Base-by-base conservation (phyloP, 2,329 filamentous ascomycete species). In the Teratosphaeria pseudoeucalypti region DNA sequence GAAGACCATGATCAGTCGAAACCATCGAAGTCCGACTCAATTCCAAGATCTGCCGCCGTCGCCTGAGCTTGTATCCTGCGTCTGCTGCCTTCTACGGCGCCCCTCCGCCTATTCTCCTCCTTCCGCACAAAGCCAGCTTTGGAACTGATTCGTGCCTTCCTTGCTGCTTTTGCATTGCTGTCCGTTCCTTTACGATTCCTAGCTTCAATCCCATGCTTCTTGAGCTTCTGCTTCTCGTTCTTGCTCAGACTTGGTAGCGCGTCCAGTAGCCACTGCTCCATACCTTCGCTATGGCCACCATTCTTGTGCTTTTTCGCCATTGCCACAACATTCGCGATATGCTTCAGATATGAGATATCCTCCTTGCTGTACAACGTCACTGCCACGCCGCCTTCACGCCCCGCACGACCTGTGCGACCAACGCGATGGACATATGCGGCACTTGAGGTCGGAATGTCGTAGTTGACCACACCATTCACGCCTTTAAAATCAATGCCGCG, bases 301-400 rank as follows among this genome's bases (percentile, higher is more conserved):
- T 63, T 63, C 5, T 79, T 76, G 68, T 91, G 82, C 73, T 85
- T 88, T 74, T 96, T 89, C 65, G 88, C 91, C 26, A 85, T 83
- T 0, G 88, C 84, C 64, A 99, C 96, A 37, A 97, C 89, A 69
- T 96, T 96, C 37, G 92, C 94, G 32, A 99, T 89, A 63, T 85
- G 89, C 77, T 92, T 95, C 60, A 99, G 84, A 64, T 86, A 90
- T 0, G 89, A 88, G 3, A 97, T 87, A 70, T 99, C 94, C 62
- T 96, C 94, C 72, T 94, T 90, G 0, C 92, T 97, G 74, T 96
- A 99, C 61, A 96, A 87, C 0, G 94, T 99, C 1, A 99, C 87
- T 0, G 91, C 92, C 3, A 96, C 83, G 55, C 94, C 94, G 23
- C 92, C 92, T 68, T 89, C 85, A 27, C 92, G 83, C 0, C 94